Conservation (phyloP, 2,329 filamentous ascomycete species). For the Diaporthe humulicola region DNA sequence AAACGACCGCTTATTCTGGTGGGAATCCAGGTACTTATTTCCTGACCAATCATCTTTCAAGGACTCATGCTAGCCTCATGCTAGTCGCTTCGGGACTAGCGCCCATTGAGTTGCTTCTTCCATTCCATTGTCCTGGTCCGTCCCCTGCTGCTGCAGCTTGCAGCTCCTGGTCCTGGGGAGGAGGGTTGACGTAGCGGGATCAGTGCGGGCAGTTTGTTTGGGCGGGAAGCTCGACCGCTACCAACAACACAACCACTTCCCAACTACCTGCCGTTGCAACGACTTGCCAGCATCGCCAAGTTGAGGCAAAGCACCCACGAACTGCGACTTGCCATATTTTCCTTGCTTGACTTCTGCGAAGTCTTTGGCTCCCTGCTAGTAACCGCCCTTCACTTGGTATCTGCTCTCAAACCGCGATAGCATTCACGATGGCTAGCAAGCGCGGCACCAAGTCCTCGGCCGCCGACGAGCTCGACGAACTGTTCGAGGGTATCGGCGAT, state of each 20-base stretch:
- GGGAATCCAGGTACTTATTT: no score
- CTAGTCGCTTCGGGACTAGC: constrained; percentile 16
- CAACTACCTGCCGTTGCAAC: background rate
- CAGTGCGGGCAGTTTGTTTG: constrained; percentile 8
- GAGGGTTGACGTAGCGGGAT: constrained; percentile 23
- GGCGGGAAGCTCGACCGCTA: background rate
- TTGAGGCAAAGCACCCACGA: background rate
- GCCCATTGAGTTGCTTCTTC: constrained; percentile 12
- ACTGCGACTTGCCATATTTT: background rate
- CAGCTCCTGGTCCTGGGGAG: background rate
- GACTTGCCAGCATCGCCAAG: background rate
- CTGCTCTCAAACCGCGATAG: background rate
- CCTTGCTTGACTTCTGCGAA: background rate
- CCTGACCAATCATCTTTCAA: constrained; percentile 37
- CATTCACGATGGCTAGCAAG: constrained; percentile 68
- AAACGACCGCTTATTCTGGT: accelerated
- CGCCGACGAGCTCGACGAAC: constrained; percentile 75
- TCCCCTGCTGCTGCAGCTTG: constrained; percentile 6
- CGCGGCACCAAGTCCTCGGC: constrained; percentile 68
- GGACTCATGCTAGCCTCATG: constrained; percentile 27
- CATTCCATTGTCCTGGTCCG: constrained; percentile 14
- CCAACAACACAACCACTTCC: background rate
- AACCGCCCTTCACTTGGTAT: background rate
- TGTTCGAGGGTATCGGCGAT: constrained; percentile 72
- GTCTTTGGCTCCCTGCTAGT: background rate